Base-by-base conservation (phyloP, 192 early-diverging fungal species). In the Entomortierella parvispora region DNA sequence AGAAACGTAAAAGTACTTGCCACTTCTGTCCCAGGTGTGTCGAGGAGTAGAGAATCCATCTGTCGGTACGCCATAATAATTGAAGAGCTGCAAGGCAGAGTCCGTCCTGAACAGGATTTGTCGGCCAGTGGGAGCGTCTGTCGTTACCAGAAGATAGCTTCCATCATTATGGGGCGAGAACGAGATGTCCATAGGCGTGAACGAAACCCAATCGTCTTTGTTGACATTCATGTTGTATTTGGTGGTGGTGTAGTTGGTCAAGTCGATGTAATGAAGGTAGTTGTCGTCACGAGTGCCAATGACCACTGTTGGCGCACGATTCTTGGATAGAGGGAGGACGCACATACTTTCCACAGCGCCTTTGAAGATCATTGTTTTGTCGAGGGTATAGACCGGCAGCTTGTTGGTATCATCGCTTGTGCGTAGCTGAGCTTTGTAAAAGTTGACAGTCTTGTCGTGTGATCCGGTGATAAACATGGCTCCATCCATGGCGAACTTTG, bases 151-250 rank as follows among this genome's bases (percentile, higher is more conserved):
- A 20, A 94, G 37, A 53, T 90, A 85, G 26, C 62, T 63, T 15
- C 85, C 87, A 43, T 80, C 64, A 26, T 82, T 82, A 23, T 76
- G 69, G 4, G 92, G 91, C 5, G 81, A 86, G 0, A 78, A 65
- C 0, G 82, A 81, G 17, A 94, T 69, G 49, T 87, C 83, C 89
- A 92, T 89, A 2, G 93, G 85, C 10, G 91, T 91, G 71, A 94
- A 95, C 0, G 91, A 93, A 14, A 95, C 85, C 92, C 92, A 93
- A 50, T 91, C 83, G 65, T 95, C 94, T 23, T 88, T 89, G 72
- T 91, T 93, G 33, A 74, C 57, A 66, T 95, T 95, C 89, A 95
- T 90, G 58, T 93, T 94, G 55, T 84, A 80, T 42, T 81, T 80
- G 42, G 46, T 44, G 50, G 49, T 61, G 34, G 17, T 49, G 29